These are phyloP conservation scores for rapeseed (Brassica napus) DNA, from an alignment of 345 rosid genomes.

Conservation along the genomic window Da-Ae NC_063441.1:277001-277500, in stretches of 20 bases:
- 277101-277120: background rate
- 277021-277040: background rate
- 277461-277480: background rate
- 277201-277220: background rate
- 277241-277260: background rate
- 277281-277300: background rate
- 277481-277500: background rate
- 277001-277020: background rate
- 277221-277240: background rate
- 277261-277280: background rate
- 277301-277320: background rate
- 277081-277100: background rate
- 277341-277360: background rate
- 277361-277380: background rate
- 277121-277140: background rate
- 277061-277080: background rate
- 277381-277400: background rate
- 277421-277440: background rate
- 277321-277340: background rate
- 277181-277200: background rate
- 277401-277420: background rate
- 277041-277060: background rate
- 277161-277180: background rate
- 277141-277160: background rate
- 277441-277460: background rate